Evolutionary conservation across 148 eudicot species (phyloP).

Genomic region (Spergularia bocconei): DNA sequence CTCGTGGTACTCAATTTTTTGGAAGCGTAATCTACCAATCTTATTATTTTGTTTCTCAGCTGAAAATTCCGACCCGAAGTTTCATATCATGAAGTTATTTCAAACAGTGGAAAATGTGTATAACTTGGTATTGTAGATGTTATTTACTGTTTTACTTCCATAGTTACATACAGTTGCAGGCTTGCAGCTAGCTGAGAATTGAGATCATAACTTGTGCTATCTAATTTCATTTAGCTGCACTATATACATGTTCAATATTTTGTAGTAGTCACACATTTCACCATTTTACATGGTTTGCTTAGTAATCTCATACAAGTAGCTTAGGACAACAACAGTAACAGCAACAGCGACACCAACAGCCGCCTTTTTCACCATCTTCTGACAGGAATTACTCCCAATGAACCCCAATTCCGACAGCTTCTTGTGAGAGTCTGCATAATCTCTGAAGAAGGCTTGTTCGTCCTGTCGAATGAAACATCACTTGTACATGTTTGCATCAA

Average conservation of each 20-base stretch:
- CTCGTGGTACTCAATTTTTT: too few relatives aligned
- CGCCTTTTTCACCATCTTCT: constrained; percentile 14
- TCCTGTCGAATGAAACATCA: constrained; percentile 38
- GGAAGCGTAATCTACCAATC: too few relatives aligned
- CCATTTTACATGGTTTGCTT: background rate
- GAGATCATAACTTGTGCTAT: too few relatives aligned
- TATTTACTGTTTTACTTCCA: too few relatives aligned
- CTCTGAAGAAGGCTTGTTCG: constrained; percentile 76
- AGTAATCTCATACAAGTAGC: constrained; percentile 43
- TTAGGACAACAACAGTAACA: constrained; percentile 38
- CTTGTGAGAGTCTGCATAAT: constrained; percentile 87
- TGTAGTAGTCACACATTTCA: background rate
- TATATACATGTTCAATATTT: background rate
- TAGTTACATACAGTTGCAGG: too few relatives aligned
- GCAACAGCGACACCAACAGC: constrained; percentile 42
- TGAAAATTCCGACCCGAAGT: too few relatives aligned
- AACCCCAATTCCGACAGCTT: constrained; percentile 82
- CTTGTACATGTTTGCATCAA: too few relatives aligned
- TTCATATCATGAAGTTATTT: too few relatives aligned
- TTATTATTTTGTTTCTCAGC: too few relatives aligned
- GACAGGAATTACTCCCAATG: constrained; percentile 24
- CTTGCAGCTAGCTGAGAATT: too few relatives aligned
- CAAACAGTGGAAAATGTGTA: too few relatives aligned
- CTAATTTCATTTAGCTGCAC: background rate
- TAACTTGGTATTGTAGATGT: too few relatives aligned